Evolutionary conservation across 2,329 filamentous ascomycete genomes (phyloP).

Genomic region (Teratosphaeria viscida): DNA sequence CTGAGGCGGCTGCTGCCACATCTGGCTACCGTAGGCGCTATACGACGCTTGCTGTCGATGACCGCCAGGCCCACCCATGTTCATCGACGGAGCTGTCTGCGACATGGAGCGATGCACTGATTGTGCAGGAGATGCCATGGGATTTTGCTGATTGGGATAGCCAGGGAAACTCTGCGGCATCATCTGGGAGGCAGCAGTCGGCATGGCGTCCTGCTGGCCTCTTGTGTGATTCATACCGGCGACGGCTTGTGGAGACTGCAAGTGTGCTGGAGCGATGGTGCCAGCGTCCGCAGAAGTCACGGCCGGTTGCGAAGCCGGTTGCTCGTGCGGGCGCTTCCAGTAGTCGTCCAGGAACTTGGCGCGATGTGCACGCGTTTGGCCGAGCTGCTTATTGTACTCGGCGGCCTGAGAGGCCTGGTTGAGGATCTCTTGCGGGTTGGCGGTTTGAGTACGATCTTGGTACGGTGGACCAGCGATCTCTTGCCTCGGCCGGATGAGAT

Average conservation of each 20-base stretch:
- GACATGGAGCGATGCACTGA: slow-evolving; percentile 53
- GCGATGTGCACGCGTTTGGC: slow-evolving; percentile 68
- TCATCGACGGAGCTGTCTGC: slow-evolving; percentile 52
- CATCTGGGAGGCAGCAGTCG: slow-evolving; percentile 45
- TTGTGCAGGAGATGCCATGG: slow-evolving; percentile 65
- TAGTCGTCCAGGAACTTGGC: slow-evolving; percentile 68
- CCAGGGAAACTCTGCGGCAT: slow-evolving; percentile 57
- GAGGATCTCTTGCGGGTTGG: slow-evolving; percentile 66
- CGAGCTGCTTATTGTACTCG: slow-evolving; percentile 80
- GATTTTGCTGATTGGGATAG: slow-evolving; percentile 58
- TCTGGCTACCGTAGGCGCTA: slow-evolving; percentile 35
- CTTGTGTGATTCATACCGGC: slow-evolving; percentile 46
- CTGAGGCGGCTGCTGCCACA: slow-evolving; percentile 37
- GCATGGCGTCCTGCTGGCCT: slow-evolving; percentile 45
- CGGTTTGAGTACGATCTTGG: slow-evolving; percentile 72
- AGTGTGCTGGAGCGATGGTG: slow-evolving; percentile 32
- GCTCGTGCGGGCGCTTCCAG: slow-evolving; percentile 74
- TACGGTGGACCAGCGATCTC: slow-evolving; percentile 82
- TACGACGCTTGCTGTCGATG: slow-evolving; percentile 36
- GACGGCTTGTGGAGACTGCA: slow-evolving; percentile 35
- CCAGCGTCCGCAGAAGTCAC: slow-evolving; percentile 28
- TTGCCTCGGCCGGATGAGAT: slow-evolving; percentile 75
- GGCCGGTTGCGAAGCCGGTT: slow-evolving; percentile 45
- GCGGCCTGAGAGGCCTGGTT: slow-evolving; percentile 80
- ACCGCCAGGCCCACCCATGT: slow-evolving; percentile 28